These are phyloP conservation scores for Geranium incanum DNA, from an alignment of 441 rosid species.

Conservation along the genomic window DNA sequence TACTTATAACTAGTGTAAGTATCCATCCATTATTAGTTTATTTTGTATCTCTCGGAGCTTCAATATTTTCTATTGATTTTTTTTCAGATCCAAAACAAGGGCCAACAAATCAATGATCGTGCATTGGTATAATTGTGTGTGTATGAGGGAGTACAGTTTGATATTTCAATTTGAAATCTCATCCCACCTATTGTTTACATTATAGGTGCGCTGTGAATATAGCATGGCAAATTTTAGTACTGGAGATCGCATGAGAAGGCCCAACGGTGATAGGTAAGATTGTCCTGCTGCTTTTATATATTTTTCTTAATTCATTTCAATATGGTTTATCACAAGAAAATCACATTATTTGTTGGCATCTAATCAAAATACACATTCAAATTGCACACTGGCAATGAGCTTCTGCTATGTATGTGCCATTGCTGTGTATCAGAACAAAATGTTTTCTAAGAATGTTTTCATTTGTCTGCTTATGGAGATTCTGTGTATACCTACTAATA, in stretches of 20 bases:
- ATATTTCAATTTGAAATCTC: no score
- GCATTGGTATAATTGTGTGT: slow-evolving; percentile 47
- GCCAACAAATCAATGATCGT: slow-evolving; percentile 57
- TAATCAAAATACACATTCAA: background rate
- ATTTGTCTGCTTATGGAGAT: no score
- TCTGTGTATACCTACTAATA: no score
- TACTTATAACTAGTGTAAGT: background rate
- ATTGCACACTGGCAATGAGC: no score
- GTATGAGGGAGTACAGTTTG: background rate
- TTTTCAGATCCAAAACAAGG: slow-evolving; percentile 63
- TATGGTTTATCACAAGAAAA: no score
- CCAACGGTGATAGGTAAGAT: slow-evolving; percentile 68
- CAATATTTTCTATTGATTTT: background rate
- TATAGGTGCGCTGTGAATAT: slow-evolving; percentile 83
- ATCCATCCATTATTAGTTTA: background rate
- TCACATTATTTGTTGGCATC: no score
- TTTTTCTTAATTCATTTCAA: background rate
- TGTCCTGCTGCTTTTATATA: background rate
- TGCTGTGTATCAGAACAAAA: no score
- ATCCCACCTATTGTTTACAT: background rate
- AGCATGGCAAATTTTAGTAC: slow-evolving; percentile 93
- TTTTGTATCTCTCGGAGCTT: background rate
- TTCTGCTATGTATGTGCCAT: no score
- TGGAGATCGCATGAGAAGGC: slow-evolving; percentile 82
- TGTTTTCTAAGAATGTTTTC: no score